These are phyloP conservation scores for Dioszegia aurantiaca DNA, from an alignment of 768 basidiomycete species.

Conservation along the genomic window DNA sequence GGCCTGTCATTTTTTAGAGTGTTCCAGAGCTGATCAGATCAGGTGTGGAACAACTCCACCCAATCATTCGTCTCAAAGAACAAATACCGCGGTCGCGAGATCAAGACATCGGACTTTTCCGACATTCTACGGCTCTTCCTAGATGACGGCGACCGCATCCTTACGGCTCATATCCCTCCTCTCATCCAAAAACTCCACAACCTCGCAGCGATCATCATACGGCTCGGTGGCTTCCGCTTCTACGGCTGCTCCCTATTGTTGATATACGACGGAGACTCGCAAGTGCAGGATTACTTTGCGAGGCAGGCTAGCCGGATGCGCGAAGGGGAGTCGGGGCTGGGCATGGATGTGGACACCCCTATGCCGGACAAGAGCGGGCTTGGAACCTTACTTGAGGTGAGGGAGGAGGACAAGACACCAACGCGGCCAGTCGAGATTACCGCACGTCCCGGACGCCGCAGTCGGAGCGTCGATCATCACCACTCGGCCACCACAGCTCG, in stretches of 20 bases:
- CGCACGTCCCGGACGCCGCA: conserved; percentile 18
- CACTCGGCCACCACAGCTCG: not conserved
- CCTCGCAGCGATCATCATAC: conserved; percentile 84
- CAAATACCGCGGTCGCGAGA: conserved; percentile 92
- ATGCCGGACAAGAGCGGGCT: conserved; percentile 11
- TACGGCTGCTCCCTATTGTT: conserved; percentile 95
- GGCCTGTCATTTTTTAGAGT: too few relatives aligned
- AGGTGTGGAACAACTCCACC: conserved; percentile 90
- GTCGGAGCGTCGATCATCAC: conserved; percentile 38
- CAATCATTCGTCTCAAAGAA: conserved; percentile 87
- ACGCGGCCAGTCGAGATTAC: conserved; percentile 1
- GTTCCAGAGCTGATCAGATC: not conserved
- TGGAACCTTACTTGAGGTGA: conserved; percentile 7
- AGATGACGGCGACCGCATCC: conserved; percentile 72
- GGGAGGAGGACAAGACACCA: conserved; percentile 19
- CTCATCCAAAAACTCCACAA: conserved; percentile 88
- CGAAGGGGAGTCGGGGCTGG: too few relatives aligned
- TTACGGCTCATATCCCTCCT: conserved; percentile 87
- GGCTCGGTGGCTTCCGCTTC: conserved; percentile 92
- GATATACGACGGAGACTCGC: conserved; percentile 93
- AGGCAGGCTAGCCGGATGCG: too few relatives aligned
- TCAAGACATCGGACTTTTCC: conserved; percentile 80
- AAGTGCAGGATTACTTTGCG: conserved; percentile 65
- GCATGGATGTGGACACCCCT: conserved; percentile 59
- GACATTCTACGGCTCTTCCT: conserved; percentile 78